Base-by-base conservation (phyloP, 768 basidiomycete genomes). In the Boletus reticulatus region DNA sequence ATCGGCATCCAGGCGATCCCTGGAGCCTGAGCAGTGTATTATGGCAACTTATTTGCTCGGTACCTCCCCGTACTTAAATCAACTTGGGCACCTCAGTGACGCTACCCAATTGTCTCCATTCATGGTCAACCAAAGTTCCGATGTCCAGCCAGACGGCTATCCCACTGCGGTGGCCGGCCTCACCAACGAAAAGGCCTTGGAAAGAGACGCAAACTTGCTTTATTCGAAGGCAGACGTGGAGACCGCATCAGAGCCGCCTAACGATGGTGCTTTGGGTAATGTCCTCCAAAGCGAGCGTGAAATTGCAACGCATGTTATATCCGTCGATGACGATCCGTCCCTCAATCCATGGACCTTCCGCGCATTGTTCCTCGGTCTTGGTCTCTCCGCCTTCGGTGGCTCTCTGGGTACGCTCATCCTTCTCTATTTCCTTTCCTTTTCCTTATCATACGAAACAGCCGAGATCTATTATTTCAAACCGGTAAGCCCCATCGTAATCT, bases 381-480 rank as follows among this genome's bases (percentile, higher is more conserved):
- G 77, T 74, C 54, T 81, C 71, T 72, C 81, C 74, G 29, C 75
- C 73, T 67, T 83, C 38, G 80, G 81, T 60, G 76, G 78, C 45
- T 75, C 80, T 10, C 71, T 84, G 31, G 80, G 79, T 78, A 63
- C 17, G 67, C 64, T 13, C 38, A 29, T 24, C 38, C 17, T 13
- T 47, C 4, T 6, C 5, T 14, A 43, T n/a, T 43, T 19, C 24
- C 13, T 9, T 20, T 24, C 54, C 16, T 43, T 54, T 22, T 20
- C 0, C 2, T 48, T 43, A 58, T 52, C 6, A 58, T 38, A 19
- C 20, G 22, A 9, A 34, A 27, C 44, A 81, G 81, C 81, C 31
- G 76, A 84, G 60, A 83, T 84, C 20, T 83, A 82, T 63, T 84
- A 83, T 63, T 84, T 82, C 67, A 83, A 83, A 66, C 81, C 81